These are phyloP conservation scores for Tinospora cordifolia DNA, from an alignment of 164 flowering plant genomes.

Conservation along the genomic window DNA sequence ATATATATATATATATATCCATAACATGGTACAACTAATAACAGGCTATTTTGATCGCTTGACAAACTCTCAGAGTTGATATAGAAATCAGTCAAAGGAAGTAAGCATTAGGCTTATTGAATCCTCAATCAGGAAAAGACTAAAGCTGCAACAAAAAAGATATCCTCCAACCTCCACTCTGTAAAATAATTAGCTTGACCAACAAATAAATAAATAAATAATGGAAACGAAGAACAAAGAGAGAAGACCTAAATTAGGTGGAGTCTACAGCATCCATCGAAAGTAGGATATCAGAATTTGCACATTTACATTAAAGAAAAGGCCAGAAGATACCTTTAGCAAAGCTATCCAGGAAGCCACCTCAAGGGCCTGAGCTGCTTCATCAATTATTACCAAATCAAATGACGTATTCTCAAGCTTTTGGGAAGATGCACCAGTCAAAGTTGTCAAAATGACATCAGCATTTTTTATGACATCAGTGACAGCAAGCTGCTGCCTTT, in stretches of 20 bases:
- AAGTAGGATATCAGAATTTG: neutral
- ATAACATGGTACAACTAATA: neutral
- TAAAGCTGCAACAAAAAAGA: neutral
- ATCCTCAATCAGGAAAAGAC: too few relatives aligned
- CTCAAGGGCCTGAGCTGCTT: constrained; percentile 99
- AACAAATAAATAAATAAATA: neutral
- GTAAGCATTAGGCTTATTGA: too few relatives aligned
- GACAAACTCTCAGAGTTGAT: neutral
- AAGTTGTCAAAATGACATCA: constrained; percentile 82
- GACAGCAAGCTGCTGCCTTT: constrained; percentile 94
- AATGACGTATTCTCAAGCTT: constrained; percentile 65
- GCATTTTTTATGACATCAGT: constrained; percentile 82
- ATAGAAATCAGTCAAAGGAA: neutral
- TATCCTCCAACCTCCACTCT: too few relatives aligned
- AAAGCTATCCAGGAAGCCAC: constrained; percentile 96
- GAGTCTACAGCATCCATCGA: neutral
- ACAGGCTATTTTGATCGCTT: neutral
- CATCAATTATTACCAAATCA: constrained; percentile 94
- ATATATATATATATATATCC: too few relatives aligned
- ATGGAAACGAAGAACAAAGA: neutral
- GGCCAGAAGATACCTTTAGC: constrained; percentile 52
- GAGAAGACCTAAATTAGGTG: neutral
- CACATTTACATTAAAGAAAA: neutral
- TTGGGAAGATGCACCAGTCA: constrained; percentile 76
- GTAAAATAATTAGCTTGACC: neutral